Base-by-base conservation (phyloP, 768 basidiomycete species). In the Gautieria morchelliformis region DNA sequence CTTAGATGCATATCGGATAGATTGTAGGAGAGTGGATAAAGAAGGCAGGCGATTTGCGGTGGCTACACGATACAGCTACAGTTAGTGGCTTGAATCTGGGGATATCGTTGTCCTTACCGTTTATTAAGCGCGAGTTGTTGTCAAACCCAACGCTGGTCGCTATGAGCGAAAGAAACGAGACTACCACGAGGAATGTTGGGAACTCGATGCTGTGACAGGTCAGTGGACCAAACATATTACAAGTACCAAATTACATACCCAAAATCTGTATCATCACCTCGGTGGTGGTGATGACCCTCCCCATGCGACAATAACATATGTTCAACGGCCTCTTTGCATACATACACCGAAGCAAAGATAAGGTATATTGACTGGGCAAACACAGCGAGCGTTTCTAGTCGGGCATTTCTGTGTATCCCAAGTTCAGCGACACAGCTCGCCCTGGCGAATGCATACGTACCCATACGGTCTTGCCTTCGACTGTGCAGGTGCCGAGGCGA, bases 311-410 rank as follows among this genome's bases (percentile, higher is more conserved):
- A 75, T 15, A 99, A 68, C 41, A 96, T 69, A 70, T 95, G 93
- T 70, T 99, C 95, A 4, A 98, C 77, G 0, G 93, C 89, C 76
- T 99, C 96, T 66, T 99, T 98, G 65, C 92, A 93, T 17, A 98
- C 87, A 71, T 98, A 99, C 2, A 97, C 87, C 0, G 91, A 84
- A 0, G 93, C 83, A 67, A 98, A 99, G 74, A 95, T 83, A 56
- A 99, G 75, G 70, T 96, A 98, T 12, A 99, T 89, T 10, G 84
- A 82, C 65, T 97, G 95, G 0, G 91, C 83, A 64, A 98, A 99
- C 68, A 90, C 74, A 55, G 84, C 67, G 4, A 88, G 79, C 0
- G 86, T 87, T 63, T 82, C 82, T 40, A 85, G 64, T 1, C 89
- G 83, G 4, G 80, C 79, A 58, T 80, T 81, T 56, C 87, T 89